These are phyloP conservation scores for Leccinum variabile DNA, from an alignment of 1,284 basidiomycete species.

Conservation along the genomic window DNA sequence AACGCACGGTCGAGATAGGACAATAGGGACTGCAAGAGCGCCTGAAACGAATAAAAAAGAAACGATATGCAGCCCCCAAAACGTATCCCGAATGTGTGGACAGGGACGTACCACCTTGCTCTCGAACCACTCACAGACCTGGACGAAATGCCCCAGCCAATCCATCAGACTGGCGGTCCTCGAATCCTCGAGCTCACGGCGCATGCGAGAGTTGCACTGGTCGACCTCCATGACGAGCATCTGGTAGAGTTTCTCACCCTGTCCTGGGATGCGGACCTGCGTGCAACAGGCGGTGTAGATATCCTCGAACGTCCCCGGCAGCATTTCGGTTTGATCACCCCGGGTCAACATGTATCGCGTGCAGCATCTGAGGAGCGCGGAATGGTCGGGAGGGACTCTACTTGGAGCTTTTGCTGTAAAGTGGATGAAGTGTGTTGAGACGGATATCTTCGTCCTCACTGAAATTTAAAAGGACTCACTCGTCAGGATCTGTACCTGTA, in stretches of 20 bases:
- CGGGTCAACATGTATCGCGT: constrained; percentile 47
- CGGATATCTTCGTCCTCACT: neutral
- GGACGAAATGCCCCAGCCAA: constrained; percentile 56
- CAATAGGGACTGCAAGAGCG: constrained; percentile 54
- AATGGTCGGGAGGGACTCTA: constrained; percentile 8
- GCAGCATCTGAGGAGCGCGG: constrained; percentile 38
- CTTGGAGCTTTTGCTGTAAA: constrained; percentile 14
- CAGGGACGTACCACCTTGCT: constrained; percentile 51
- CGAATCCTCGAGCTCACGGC: constrained; percentile 36
- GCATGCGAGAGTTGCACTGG: constrained; percentile 44
- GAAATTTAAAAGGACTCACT: constrained; percentile 30
- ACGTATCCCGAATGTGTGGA: constrained; percentile 1
- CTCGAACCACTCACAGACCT: constrained; percentile 62
- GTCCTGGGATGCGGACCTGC: constrained; percentile 49
- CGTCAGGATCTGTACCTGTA: constrained; percentile 45
- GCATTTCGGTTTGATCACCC: constrained; percentile 27
- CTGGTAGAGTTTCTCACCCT: constrained; percentile 55
- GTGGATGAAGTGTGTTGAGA: constrained; percentile 5
- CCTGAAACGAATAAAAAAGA: constrained; percentile 34
- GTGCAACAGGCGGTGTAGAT: constrained; percentile 58
- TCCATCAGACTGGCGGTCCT: constrained; percentile 30
- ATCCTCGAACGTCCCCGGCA: constrained; percentile 52
- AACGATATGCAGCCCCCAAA: neutral
- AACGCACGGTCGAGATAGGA: constrained; percentile 66
- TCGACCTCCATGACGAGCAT: constrained; percentile 55